Evolutionary conservation across 148 eudicot genomes (phyloP).

Genomic region (Camellia japonica): DNA sequence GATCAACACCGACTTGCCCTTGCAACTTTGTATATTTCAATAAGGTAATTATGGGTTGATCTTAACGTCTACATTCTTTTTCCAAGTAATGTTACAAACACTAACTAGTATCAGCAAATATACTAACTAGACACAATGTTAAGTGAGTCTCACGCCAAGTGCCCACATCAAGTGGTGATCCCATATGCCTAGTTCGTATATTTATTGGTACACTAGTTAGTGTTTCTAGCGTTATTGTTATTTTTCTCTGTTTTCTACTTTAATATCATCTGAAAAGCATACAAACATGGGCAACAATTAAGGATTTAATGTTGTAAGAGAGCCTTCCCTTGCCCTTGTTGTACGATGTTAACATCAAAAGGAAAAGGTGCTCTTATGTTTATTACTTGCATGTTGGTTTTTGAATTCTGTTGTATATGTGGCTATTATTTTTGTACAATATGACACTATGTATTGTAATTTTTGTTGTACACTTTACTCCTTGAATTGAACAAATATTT

Average conservation of each 20-base stretch:
- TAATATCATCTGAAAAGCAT: neutral
- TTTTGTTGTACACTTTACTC: neutral
- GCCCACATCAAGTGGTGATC: too few relatives aligned
- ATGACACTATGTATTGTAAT: neutral
- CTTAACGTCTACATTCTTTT: neutral
- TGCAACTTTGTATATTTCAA: slow-evolving; percentile 3
- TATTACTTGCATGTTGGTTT: neutral
- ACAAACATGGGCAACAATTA: neutral
- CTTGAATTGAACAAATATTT: neutral
- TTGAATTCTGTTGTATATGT: slow-evolving; percentile 11
- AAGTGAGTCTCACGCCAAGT: too few relatives aligned
- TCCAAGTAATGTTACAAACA: neutral
- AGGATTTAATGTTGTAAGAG: neutral
- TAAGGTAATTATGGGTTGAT: neutral
- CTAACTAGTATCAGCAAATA: too few relatives aligned
- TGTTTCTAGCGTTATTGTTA: too few relatives aligned
- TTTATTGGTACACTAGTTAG: too few relatives aligned
- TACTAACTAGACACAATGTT: too few relatives aligned
- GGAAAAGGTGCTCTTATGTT: neutral
- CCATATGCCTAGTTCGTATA: too few relatives aligned
- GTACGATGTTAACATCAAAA: neutral
- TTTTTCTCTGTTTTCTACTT: neutral
- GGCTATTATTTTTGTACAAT: neutral
- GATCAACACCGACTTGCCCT: neutral
- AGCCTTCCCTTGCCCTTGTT: neutral